A percentile compares a stretch with the other conserved stretches of the same genome.
These are phyloP conservation scores for Chloris gayana DNA, from an alignment of 176 grass and related monocot genomes.

Conservation along the genomic window DNA sequence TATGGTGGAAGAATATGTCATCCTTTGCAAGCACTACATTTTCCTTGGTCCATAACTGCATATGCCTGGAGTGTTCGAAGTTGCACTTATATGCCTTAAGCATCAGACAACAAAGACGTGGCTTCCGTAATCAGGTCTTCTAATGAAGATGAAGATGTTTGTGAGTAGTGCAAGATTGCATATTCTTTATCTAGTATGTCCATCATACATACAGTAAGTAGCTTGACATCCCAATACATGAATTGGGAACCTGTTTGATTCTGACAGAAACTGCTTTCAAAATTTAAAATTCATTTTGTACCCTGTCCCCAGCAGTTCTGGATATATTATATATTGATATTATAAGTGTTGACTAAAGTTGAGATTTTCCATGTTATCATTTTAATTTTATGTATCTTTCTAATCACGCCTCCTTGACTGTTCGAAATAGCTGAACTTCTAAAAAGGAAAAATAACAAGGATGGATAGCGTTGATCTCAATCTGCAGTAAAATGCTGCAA, in stretches of 20 bases:
- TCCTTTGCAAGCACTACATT: not conserved
- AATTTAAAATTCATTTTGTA: constrained; percentile 9
- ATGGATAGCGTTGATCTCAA: not conserved
- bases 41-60: too few species aligned
- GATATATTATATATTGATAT: not conserved
- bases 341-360: too few species aligned
- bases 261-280: not conserved
- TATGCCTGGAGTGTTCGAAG: not conserved
- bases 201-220: not conserved
- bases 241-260: not conserved
- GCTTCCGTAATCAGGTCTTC: not conserved
- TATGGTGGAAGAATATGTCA: constrained; percentile 4
- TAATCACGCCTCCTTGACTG: not conserved
- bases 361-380: not conserved
- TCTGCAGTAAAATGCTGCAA: not conserved
- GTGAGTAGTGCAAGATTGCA: not conserved
- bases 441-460: not conserved
- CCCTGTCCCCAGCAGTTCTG: not conserved
- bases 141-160: not conserved
- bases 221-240: not conserved
- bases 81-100: constrained; percentile 6
- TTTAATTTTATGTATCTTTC: not conserved
- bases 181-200: not conserved
- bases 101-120: not conserved
- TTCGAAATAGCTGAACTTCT: not conserved